Base-by-base conservation (phyloP, 495 filamentous ascomycete genomes). In the Pseudevernia furfuracea region DNA sequence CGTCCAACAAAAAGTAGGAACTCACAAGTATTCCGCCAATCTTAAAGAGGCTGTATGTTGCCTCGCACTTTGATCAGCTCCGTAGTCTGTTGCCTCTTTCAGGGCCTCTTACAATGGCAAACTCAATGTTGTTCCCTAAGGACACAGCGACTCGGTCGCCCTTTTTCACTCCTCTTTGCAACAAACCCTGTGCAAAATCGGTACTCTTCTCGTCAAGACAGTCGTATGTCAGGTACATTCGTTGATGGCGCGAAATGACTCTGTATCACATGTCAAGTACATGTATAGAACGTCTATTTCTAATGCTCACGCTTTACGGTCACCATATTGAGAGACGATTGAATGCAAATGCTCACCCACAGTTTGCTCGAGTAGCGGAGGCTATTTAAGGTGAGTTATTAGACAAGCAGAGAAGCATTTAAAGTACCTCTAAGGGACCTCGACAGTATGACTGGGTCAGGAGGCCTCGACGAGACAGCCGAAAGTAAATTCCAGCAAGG, bases 21-120 rank as follows among this genome's bases (percentile, higher is more conserved):
- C 79, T 56, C 74, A 88, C 92, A 63, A 97, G 78, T 58, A 97
- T 87, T 52, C 90, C 94, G 21, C 94, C 94, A 4, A 97, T 81
- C 73, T 98, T 97, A 74, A 94, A 96, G 28, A 96, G 67, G 8
- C 91, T 91, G 76, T 98, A 97, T 30, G 89, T 95, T 21, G 84
- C 74, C 73, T 87, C 62, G 21, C 32, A 10, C 4, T 28, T 21
- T 36, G n/a, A 66, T 66, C 61, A 70, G 68, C 58, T 38, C 57
- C 64, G 66, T n/a, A 43, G 53, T 64, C n/a, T 19, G 25, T 11
- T 30, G 5, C 12, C 1, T 44, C n/a, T 30, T 10, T 57, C 49
- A 1, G 14, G 55, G 19, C 55, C 43, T 68, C 80, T 60, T 80
- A 86, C 82, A 72, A 87, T 84, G 6, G 89, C 89, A 71, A 86